These are phyloP conservation scores for Neonectria coccinea DNA, from an alignment of 2,329 filamentous ascomycete genomes.

Conservation along the genomic window DNA sequence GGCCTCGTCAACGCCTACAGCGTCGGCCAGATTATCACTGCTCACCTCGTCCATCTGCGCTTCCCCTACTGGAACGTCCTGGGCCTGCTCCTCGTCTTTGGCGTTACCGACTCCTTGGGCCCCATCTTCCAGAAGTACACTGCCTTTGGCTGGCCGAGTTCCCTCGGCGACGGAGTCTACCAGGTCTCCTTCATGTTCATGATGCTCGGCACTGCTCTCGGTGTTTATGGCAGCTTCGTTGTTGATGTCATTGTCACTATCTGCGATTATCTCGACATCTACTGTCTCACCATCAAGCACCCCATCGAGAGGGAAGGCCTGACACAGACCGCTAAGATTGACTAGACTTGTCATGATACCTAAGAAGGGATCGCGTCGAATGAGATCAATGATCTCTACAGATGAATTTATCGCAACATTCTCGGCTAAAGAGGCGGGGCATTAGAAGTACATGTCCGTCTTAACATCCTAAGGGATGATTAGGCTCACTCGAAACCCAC, in stretches of 20 bases:
- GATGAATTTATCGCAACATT: background rate
- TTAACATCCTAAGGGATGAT: background rate
- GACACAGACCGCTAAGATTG: constrained; percentile 56
- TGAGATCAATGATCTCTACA: background rate
- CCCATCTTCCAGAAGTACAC: constrained; percentile 70
- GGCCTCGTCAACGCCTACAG: constrained; percentile 94
- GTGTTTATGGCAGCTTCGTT: constrained; percentile 97
- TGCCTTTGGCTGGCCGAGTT: constrained; percentile 80
- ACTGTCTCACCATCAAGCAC: constrained; percentile 98
- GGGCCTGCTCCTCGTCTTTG: constrained; percentile 79
- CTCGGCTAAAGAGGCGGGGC: background rate
- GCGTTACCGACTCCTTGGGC: constrained; percentile 83
- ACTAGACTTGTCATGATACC: constrained; percentile 28
- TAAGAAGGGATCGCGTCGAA: background rate
- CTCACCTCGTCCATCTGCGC: constrained; percentile 85
- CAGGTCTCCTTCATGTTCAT: constrained; percentile 92
- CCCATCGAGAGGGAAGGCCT: constrained; percentile 59
- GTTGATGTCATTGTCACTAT: constrained; percentile 98
- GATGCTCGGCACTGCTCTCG: constrained; percentile 85
- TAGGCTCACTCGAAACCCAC: background rate
- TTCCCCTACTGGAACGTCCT: constrained; percentile 95
- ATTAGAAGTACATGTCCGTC: background rate
- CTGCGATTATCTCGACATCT: constrained; percentile 98
- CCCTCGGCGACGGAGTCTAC: constrained; percentile 80
- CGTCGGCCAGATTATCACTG: constrained; percentile 95